Conservation (phyloP, 108 stramenopile species). For the Nitzschia sp. region DNA sequence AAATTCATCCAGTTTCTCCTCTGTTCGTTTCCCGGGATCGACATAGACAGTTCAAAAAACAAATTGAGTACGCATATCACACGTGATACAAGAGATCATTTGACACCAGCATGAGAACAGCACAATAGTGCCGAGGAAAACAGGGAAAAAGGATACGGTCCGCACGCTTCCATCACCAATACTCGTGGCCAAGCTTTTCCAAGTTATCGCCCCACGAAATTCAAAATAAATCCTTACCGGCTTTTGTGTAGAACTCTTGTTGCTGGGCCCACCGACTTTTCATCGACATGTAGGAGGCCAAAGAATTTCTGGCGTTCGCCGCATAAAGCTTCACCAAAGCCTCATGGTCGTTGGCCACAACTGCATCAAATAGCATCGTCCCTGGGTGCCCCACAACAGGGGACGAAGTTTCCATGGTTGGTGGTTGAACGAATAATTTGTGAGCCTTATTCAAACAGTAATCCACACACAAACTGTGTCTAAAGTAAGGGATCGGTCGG, state of each 20-base stretch:
- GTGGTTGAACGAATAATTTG: background rate
- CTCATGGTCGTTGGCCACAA: constrained; percentile 55
- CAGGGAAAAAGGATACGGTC: too few species aligned
- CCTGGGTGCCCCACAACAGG: background rate
- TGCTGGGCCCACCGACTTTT: constrained; percentile 36
- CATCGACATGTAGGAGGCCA: constrained; percentile 36
- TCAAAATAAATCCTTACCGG: constrained; percentile 7
- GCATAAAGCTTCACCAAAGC: constrained; percentile 56
- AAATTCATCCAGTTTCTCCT: constrained; percentile 49
- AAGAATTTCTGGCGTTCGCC: constrained; percentile 30
- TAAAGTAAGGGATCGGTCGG: background rate
- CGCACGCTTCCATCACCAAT: too few species aligned
- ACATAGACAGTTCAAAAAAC: background rate
- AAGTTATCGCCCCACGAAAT: too few species aligned
- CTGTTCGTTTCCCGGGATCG: constrained; percentile 7
- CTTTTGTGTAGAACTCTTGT: constrained; percentile 24
- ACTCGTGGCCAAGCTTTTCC: too few species aligned
- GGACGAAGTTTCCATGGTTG: background rate
- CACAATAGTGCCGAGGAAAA: too few species aligned
- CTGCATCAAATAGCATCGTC: constrained; percentile 45
- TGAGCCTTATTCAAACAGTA: background rate
- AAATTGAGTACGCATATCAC: background rate
- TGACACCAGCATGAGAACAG: too few species aligned
- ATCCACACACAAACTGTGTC: background rate
- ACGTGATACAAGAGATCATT: too few species aligned